Base-by-base conservation (phyloP, 2,329 filamentous ascomycete species). In the Tolypocladium cylindrosporum region DNA sequence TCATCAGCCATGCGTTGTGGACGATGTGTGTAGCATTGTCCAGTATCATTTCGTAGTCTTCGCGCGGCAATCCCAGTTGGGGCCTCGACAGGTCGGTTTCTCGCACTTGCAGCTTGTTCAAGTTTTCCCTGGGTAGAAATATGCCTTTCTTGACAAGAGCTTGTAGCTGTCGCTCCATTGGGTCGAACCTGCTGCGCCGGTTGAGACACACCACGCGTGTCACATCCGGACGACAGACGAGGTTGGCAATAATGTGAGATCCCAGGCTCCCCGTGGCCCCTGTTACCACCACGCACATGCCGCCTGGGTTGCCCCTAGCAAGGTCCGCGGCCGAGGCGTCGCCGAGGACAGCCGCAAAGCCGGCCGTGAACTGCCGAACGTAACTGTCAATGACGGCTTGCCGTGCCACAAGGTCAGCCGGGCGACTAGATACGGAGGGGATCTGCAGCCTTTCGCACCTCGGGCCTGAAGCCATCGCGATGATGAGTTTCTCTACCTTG, bases 1-100 rank as follows among this genome's bases (percentile, higher is more conserved):
- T 76, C 77, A 81, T 80, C 1, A 74, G 74, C 78, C 78, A 82
- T 0, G 77, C 79, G 55, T 77, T 79, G 64, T 81, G 78, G 31
- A 79, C 57, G 50, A 84, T 74, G 59, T 80, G 75, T 0, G 79
- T 82, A 9, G 75, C 75, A 2, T 56, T 62, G 0, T 60, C 16
- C 0, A 68, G 63, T 0, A 83, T 69, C 0, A 54, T 27, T 3
- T 65, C 52, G 61, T 82, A 81, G 1, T 72, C 67, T 3, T 61
- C 45, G 0, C 56, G 11, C 0, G 67, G 27, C 0, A 84, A 68
- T 0, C 79, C 80, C 0, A 83, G 70, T 2, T 61, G 57, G 0
- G 72, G 67, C 31, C 77, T 75, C 2, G 48, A 31, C 16, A 45
- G 21, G 34, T 59, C 55, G 10, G 57, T 43, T n/a, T 45, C 55